Evolutionary conservation across 2,329 filamentous ascomycete genomes (phyloP), one percentile per base, ranked within the genome.

Genomic region (Hymenoscyphus repandus): DNA sequence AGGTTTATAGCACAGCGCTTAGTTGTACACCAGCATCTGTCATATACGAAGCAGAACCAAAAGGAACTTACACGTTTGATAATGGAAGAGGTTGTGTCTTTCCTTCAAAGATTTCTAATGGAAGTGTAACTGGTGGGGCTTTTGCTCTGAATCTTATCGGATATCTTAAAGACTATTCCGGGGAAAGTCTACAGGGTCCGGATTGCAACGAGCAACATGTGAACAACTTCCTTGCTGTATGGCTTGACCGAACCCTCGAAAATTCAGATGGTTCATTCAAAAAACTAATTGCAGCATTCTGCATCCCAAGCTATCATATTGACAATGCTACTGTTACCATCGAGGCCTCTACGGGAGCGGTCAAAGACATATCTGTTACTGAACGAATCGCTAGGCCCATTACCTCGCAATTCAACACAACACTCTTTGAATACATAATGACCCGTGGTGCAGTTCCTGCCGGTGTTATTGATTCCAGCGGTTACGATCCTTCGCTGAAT

Each of bases 291-390:
- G 67, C 68, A 0, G 18, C 72, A 0, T 79, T 71, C 42, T 79
- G 76, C 42, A 61, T 71, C 17, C 51, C 74, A 0, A 56, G 32
- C 0, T 82, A 80, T 49, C 73, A 69, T 44, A 64, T 68, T n/a
- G 74, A 78, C 34, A 10, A 64, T 0, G 74, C 77, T 0, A 58
- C 62, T 0, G 72, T 74, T 0, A 73, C 67, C 0, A 64, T 81
- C 1, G 52, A 61, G 4, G 49, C 57, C 4, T 60, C 63, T 0
- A 49, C 51, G 6, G 49, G 54, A 39, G 18, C 34, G 2, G 15
- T 47, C 17, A 10, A 17, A n/a, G 34, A 44, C 12, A 4, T 42
- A 2, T 13, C n/a, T 7, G 30, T 12, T 33, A 1, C 15, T 34
- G 20, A 45, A 30, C 42, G 45, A 2, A 32, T 60, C 1, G 62